Percentiles rank a stretch among this genome's conserved stretches.
Evolutionary conservation across 768 basidiomycete species (phyloP).

Genomic region (Hebeloma cylindrosporum): DNA sequence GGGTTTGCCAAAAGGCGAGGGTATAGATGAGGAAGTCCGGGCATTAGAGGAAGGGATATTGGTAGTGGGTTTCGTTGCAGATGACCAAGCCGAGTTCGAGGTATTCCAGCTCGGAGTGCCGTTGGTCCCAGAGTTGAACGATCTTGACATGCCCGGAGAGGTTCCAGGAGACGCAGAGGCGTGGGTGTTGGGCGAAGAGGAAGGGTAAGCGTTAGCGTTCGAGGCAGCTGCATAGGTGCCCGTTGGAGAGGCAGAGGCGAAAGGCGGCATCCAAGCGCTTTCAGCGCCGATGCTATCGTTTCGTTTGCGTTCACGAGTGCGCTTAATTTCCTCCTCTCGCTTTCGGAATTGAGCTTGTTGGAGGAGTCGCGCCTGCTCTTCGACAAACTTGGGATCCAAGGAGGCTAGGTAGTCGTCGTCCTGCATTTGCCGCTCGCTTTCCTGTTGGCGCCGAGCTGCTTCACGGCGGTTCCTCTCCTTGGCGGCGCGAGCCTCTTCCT

Average conservation of each 20-base stretch:
- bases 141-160: constrained; percentile 22
- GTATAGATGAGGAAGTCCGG: constrained; percentile 26
- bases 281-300: constrained; percentile 42
- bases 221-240: no score
- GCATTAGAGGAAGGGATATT: constrained; percentile 25
- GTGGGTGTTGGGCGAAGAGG: no score
- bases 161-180: constrained; percentile 22
- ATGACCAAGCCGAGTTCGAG: constrained; percentile 31
- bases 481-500: constrained; percentile 15
- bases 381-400: constrained; percentile 21
- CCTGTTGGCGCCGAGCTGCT: constrained; percentile 22
- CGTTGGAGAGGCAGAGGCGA: constrained; percentile 23
- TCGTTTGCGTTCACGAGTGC: constrained; percentile 41
- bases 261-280: constrained; percentile 29
- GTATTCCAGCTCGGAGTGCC: constrained; percentile 29
- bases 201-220: no score
- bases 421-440: constrained; percentile 22
- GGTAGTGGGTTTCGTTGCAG: constrained; percentile 28
- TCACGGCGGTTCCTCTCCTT: constrained; percentile 28
- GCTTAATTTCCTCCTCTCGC: constrained; percentile 44
- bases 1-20: constrained; percentile 27
- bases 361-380: constrained; percentile 26
- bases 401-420: constrained; percentile 24
- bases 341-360: constrained; percentile 43
- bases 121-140: constrained; percentile 22